A percentile compares a stretch with the other conserved stretches of the same genome.
Conservation (phyloP, 2,329 filamentous ascomycete species). For the Lachnum nothofagi region DNA sequence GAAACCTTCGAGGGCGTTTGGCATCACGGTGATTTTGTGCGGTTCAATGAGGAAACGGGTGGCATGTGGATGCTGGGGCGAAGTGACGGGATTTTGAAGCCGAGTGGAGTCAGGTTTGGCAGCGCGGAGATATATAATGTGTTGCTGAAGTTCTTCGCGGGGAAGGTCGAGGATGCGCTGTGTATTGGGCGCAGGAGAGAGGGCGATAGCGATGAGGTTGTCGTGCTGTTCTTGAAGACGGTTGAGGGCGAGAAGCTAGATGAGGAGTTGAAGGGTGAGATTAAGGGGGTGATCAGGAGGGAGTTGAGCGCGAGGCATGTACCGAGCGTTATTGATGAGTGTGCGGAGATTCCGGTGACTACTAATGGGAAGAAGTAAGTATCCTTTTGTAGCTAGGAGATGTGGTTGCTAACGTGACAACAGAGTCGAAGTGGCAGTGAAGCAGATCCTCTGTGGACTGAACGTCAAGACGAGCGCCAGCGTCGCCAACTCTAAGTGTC, state of each 20-base stretch:
- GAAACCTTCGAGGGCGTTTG: conserved; percentile 72
- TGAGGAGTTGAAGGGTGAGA: conserved; percentile 53
- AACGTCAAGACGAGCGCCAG: conserved; percentile 84
- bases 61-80: conserved; percentile 87
- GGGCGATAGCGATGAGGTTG: conserved; percentile 28
- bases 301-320: conserved; percentile 88
- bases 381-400: neutral
- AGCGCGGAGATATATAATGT: conserved; percentile 95
- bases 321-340: conserved; percentile 74
- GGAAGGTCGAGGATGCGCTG: conserved; percentile 75
- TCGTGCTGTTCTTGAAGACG: conserved; percentile 87
- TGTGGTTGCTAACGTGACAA: conserved; percentile 1
- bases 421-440: conserved; percentile 89
- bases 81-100: conserved; percentile 89
- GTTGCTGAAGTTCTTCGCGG: conserved; percentile 74
- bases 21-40: conserved; percentile 93
- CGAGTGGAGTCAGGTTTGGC: conserved; percentile 84
- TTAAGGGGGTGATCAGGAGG: conserved; percentile 64
- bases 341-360: conserved; percentile 76
- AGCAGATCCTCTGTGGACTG: conserved; percentile 87
- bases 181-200: conserved; percentile 72
- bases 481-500: conserved; percentile 83
- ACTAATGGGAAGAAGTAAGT: conserved; percentile 91
- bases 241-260: conserved; percentile 43
- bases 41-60: conserved; percentile 63